Percentiles rank a stretch among this genome's conserved stretches.
Evolutionary conservation across 768 basidiomycete genomes (phyloP).

Genomic region (Mycena alexandri): DNA sequence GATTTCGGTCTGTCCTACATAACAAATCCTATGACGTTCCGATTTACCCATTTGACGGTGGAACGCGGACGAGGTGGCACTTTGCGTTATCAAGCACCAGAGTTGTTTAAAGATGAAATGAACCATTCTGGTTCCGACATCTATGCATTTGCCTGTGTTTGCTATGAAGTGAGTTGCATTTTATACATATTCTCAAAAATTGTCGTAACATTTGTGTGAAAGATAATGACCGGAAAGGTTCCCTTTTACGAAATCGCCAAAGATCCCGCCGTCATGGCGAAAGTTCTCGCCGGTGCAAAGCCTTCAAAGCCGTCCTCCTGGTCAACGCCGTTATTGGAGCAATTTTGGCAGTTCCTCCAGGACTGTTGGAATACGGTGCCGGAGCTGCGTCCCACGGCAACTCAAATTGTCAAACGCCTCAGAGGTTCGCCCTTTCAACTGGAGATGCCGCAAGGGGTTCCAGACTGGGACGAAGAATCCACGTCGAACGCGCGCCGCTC

Average conservation of each 20-base stretch:
- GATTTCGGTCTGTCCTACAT: background rate
- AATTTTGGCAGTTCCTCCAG: constrained; percentile 8
- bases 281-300: background rate
- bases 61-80: constrained; percentile 44
- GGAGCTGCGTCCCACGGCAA: background rate
- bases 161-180: constrained; percentile 46
- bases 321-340: background rate
- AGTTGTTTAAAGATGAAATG: constrained; percentile 44
- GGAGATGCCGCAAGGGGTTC: background rate
- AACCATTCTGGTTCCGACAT: constrained; percentile 48
- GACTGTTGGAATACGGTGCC: constrained; percentile 7
- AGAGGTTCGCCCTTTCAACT: background rate
- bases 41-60: constrained; percentile 12
- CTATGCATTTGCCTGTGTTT: constrained; percentile 57
- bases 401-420: background rate
- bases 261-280: background rate
- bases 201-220: background rate
- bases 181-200: background rate
- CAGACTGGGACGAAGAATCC: constrained; percentile 7
- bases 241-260: constrained; percentile 8
- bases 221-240: constrained; percentile 15
- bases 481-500: constrained; percentile 4
- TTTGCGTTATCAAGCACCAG: constrained; percentile 52
- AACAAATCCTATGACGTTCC: no score
- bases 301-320: background rate